These are phyloP conservation scores for Fraxinus quadrangulata DNA, from an alignment of 257 asterid genomes.

Conservation along the genomic window DNA sequence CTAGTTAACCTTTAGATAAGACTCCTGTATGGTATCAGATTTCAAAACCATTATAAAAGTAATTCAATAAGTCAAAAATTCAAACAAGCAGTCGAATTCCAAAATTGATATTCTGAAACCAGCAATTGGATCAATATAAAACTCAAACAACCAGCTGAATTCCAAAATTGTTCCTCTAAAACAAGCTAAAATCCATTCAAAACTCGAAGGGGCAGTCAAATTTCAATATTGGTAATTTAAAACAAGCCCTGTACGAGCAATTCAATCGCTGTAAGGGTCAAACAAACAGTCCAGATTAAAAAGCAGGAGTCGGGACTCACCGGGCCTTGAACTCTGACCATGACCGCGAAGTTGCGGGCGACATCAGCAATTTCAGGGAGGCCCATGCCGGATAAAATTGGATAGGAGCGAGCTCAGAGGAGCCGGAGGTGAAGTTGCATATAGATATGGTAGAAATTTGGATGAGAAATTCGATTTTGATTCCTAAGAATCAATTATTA, in stretches of 20 bases:
- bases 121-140: not conserved
- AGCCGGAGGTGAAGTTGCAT: constrained; percentile 36
- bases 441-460: not conserved
- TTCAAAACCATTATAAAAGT: not conserved
- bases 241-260: not conserved
- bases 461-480: not conserved
- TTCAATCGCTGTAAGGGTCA: not conserved
- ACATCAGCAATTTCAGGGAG: constrained; percentile 75
- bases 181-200: not conserved
- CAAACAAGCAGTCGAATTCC: not conserved
- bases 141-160: not conserved
- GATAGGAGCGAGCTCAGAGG: constrained; percentile 18
- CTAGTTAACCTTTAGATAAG: too few species aligned
- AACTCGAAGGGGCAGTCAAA: not conserved
- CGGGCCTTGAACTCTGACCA: constrained; percentile 98
- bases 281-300: constrained; percentile 5
- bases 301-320: constrained; percentile 45
- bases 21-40: not conserved
- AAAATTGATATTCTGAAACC: not conserved
- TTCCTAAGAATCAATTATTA: constrained; percentile 26
- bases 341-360: constrained; percentile 82
- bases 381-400: constrained; percentile 49
- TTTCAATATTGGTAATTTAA: not conserved
- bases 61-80: not conserved
- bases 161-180: not conserved